Base-by-base conservation (phyloP, 2,329 filamentous ascomycete species). In the Ophiostoma sp. region DNA sequence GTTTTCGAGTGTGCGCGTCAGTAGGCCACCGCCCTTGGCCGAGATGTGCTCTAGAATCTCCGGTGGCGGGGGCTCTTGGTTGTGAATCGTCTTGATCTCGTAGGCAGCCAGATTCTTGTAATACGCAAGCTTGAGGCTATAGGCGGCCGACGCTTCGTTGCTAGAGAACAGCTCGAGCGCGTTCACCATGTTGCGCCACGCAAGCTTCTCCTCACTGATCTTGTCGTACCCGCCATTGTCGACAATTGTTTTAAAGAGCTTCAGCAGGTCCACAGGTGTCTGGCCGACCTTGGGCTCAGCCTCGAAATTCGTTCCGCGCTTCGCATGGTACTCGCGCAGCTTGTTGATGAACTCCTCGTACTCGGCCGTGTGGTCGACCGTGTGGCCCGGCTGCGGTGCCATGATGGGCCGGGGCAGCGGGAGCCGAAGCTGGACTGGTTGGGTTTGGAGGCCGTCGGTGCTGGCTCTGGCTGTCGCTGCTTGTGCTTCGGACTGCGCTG, bases 51-150 rank as follows among this genome's bases (percentile, higher is more conserved):
- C 93, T 45, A 97, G 82, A 64, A 96, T 96, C 74, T 96, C 91
- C 73, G 90, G 92, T 5, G 92, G 92, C 16, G 93, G 93, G 0
- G 93, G 93, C 71, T 93, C 91, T 77, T 90, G 88, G 67, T 88
- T 85, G 79, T 93, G 90, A 58, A 93, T 80, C 11, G 87, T 89
- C 64, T 86, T 86, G 74, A 96, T 95, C 78, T 96, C 93, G 78
- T 90, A 97, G 1, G 93, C 92, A 12, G 90, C 89, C 62, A 97
- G 84, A 74, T 94, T 92, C 77, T 92, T 93, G 81, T 96, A 96
- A 80, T 95, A 97, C 71, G 90, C 88, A 68, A 90, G 89, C 80
- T 97, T 97, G 68, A 96, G 81, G 69, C 90, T 85, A 79, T 96
- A 96, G 14, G 92, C 92, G 69, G 92, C 87, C n/a, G 92, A 91